Evolutionary conservation across 2,329 filamentous ascomycete genomes (phyloP).

Genomic region (Colletotrichum higginsianum): DNA sequence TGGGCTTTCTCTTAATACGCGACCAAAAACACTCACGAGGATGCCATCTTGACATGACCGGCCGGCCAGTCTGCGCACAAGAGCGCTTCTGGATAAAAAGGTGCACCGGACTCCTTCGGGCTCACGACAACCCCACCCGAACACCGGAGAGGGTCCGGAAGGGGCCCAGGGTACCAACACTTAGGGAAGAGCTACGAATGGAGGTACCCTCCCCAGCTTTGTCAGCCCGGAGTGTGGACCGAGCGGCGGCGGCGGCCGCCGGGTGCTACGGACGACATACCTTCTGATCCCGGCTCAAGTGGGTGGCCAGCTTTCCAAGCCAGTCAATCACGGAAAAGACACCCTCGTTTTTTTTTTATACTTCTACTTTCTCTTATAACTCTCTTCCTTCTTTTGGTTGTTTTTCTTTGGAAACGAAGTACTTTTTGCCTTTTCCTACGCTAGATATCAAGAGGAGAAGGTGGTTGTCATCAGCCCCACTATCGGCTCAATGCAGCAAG

Average conservation of each 20-base stretch:
- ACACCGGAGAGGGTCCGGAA: too few species aligned
- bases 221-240: slow-evolving; percentile 27
- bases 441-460: background rate
- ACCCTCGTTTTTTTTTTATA: too few species aligned
- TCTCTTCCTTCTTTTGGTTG: too few species aligned
- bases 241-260: slow-evolving; percentile 21
- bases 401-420: slow-evolving; percentile 2
- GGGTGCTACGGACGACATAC: slow-evolving; percentile 9
- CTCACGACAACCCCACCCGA: background rate
- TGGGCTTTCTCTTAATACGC: background rate
- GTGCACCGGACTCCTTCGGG: background rate
- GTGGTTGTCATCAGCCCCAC: slow-evolving; percentile 6
- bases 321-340: background rate
- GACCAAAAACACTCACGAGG: background rate
- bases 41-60: background rate
- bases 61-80: background rate
- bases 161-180: background rate
- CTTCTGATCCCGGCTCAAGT: background rate
- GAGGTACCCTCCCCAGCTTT: background rate
- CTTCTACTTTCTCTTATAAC: too few species aligned
- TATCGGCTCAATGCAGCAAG: background rate
- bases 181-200: background rate
- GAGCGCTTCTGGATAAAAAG: background rate
- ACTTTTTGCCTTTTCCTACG: slow-evolving; percentile 27
- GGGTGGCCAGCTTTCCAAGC: background rate